phyloP scores from a whole-genome alignment of 441 rosid species.

The Gossypium trilobum region DNA sequence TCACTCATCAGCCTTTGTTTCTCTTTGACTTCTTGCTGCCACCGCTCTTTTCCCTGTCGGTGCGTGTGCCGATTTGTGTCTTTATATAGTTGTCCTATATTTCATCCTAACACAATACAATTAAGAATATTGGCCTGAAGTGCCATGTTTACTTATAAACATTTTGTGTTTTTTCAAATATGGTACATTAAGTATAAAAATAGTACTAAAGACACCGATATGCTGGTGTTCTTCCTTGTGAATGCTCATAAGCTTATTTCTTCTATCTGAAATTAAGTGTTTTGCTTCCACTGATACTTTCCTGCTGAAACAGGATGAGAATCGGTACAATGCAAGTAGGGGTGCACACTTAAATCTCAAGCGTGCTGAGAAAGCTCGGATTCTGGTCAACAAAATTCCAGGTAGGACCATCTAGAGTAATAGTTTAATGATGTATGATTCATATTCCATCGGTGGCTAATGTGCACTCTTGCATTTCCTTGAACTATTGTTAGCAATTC shows the following conservation, averaged over 20 bases:
- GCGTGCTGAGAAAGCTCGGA: slow-evolving; percentile 93
- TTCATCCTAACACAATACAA: neutral
- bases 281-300: slow-evolving; percentile 13
- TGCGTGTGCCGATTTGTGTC: neutral
- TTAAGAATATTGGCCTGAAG: neutral
- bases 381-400: slow-evolving; percentile 90
- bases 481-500: neutral
- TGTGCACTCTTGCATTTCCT: neutral
- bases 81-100: neutral
- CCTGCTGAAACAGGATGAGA: slow-evolving; percentile 66
- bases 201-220: neutral
- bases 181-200: neutral
- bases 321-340: slow-evolving; percentile 85
- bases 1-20: neutral
- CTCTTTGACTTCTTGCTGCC: neutral
- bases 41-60: neutral
- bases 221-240: neutral
- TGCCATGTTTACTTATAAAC: neutral
- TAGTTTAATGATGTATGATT: neutral
- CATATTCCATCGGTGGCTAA: neutral
- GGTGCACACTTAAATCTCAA: slow-evolving; percentile 95
- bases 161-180: neutral
- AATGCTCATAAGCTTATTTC: neutral
- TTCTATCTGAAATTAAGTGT: neutral
- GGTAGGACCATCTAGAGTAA: slow-evolving; percentile 34